Base-by-base conservation (phyloP, 192 early-diverging fungal genomes). In the Linnemannia exigua region DNA sequence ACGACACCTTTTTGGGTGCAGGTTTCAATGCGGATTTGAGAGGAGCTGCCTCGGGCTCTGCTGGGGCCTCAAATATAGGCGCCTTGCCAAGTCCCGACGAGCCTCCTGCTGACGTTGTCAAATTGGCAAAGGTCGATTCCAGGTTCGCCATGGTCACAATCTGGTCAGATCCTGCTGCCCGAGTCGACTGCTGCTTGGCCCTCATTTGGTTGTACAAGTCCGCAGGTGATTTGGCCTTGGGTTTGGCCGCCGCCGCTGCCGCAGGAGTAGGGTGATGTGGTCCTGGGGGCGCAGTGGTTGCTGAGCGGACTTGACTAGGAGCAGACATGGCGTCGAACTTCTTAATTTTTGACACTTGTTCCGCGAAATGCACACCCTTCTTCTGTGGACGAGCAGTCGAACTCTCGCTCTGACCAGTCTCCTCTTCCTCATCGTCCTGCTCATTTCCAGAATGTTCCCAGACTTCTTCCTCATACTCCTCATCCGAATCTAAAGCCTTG, bases 371-470 rank as follows among this genome's bases (percentile, higher is more conserved):
- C 41, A 87, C 84, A 22, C 79, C 66, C 54, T 37, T 71, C 11
- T 33, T 36, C 58, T 33, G 31, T 35, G 31, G 22, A 47, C 50
- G 50, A 8, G 50, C 51, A 25, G 35, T 22, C 0, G 50, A 36
- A 44, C 36, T 68, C 22, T 84, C 77, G 19, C 90, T 87, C 36
- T 89, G 88, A 8, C 85, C 84, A 63, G 88, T 81, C 14, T 82
- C 69, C 20, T 84, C 81, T 35, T 91, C 88, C 38, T 89, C 88
- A 6, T 88, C 87, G 63, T 89, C 84, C 17, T 81, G 41, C 19
- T 91, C 88, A 38, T 87, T 84, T 11, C 85, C 90, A 33, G 89
- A 89, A 70, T 90, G 80, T 19, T 88, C 88, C 44, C 72, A 80
- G 11, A 89, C 77, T 36, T 88, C 79, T 38, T 88, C 85, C 69